Conservation (phyloP, 768 basidiomycete genomes). For the Lactarius akahatsu region DNA sequence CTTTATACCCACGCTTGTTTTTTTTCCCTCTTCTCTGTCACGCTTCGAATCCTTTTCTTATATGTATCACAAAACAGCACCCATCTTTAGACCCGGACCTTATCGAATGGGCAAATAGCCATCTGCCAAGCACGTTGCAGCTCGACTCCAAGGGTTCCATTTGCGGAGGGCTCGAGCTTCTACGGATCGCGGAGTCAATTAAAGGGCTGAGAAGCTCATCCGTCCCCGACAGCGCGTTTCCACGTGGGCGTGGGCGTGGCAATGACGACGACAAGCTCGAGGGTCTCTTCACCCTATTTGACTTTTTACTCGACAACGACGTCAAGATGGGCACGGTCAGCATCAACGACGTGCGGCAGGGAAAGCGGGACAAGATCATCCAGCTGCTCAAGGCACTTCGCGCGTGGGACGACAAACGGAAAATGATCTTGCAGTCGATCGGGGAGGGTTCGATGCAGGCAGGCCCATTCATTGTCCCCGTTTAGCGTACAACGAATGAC, state of each 20-base stretch:
- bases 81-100: slow-evolving; percentile 48
- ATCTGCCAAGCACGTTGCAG: slow-evolving; percentile 64
- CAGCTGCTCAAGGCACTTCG: slow-evolving; percentile 77
- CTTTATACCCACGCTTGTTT: slow-evolving; percentile 17
- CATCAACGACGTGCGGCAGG: slow-evolving; percentile 88
- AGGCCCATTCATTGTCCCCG: slow-evolving; percentile 33
- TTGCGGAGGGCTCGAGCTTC: slow-evolving; percentile 72
- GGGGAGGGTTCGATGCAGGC: slow-evolving; percentile 37
- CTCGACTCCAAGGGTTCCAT: slow-evolving; percentile 49
- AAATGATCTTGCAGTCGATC: slow-evolving; percentile 52
- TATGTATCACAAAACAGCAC: slow-evolving; percentile 23
- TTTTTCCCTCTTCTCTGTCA: neutral
- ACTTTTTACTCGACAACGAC: slow-evolving; percentile 89
- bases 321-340: slow-evolving; percentile 89
- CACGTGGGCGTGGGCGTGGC: slow-evolving; percentile 41
- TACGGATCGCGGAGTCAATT: slow-evolving; percentile 83
- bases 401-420: slow-evolving; percentile 77
- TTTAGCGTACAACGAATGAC: slow-evolving; percentile 7
- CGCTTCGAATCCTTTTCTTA: slow-evolving; percentile 18
- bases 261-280: slow-evolving; percentile 66
- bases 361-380: slow-evolving; percentile 76
- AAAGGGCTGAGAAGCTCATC: slow-evolving; percentile 66
- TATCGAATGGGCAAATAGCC: slow-evolving; percentile 86
- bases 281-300: slow-evolving; percentile 85
- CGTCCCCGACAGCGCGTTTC: slow-evolving; percentile 79